These are phyloP conservation scores for Aspergillus taichungensis DNA, from an alignment of 495 filamentous ascomycete genomes.

Conservation along the genomic window DNA sequence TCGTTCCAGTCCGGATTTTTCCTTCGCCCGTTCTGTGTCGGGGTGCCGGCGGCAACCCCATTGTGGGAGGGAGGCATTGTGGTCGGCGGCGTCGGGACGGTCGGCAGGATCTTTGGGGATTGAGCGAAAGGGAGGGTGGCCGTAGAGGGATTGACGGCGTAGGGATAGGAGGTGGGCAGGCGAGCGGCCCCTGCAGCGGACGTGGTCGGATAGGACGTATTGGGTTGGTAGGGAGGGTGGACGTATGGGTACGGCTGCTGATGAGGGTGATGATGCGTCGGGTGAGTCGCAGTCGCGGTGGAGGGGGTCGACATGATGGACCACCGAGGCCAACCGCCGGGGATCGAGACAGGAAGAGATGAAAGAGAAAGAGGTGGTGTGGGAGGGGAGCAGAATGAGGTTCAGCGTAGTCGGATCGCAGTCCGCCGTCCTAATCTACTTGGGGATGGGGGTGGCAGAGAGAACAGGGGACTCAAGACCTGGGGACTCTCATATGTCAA, in stretches of 20 bases:
- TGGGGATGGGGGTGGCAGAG: not conserved
- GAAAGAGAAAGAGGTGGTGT: not conserved
- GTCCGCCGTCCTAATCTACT: constrained; percentile 8
- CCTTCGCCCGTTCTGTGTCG: constrained; percentile 51
- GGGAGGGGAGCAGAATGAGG: constrained; percentile 1
- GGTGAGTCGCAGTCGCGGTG: constrained; percentile 67
- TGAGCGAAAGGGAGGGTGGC: constrained; percentile 31
- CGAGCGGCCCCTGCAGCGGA: constrained; percentile 44
- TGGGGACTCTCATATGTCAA: constrained; percentile 10
- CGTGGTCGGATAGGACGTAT: constrained; percentile 43
- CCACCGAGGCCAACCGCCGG: constrained; percentile 23
- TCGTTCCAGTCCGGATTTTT: constrained; percentile 70
- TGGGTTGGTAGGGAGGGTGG: constrained; percentile 52
- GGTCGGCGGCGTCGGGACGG: constrained; percentile 26
- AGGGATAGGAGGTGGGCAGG: constrained; percentile 40
- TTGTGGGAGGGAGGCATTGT: constrained; percentile 22
- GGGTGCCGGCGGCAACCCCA: constrained; percentile 11
- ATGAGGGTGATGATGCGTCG: constrained; percentile 58
- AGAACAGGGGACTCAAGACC: constrained; percentile 12
- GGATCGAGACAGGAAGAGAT: constrained; percentile 16
- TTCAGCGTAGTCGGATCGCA: constrained; percentile 8
- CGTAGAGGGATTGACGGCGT: constrained; percentile 37
- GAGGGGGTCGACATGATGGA: constrained; percentile 77
- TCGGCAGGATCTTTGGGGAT: constrained; percentile 24
- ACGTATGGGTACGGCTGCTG: constrained; percentile 62